Percentiles rank a stretch among this genome's conserved stretches.
Conservation (phyloP, 2,329 filamentous ascomycete genomes). For the Hirsutella thompsonii region DNA sequence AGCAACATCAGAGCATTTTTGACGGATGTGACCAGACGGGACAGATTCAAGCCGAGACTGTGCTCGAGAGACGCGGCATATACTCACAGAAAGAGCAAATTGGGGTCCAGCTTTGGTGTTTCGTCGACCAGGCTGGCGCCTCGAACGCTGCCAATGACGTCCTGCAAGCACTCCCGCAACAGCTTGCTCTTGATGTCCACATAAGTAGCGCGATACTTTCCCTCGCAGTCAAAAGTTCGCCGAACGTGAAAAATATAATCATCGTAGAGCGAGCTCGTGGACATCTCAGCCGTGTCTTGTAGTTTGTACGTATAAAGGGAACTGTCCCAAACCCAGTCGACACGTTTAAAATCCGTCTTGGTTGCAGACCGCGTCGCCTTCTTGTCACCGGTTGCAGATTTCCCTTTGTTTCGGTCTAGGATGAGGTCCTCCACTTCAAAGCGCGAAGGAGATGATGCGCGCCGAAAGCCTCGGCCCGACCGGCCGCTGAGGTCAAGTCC, state of each 20-base stretch:
- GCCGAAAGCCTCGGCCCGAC: not conserved
- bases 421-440: not conserved
- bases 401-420: not conserved
- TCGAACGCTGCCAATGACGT: slow-evolving; percentile 21
- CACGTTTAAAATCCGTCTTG: slow-evolving; percentile 31
- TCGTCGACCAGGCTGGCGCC: slow-evolving; percentile 70
- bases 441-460: not conserved
- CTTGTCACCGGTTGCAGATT: slow-evolving; percentile 2
- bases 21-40: too few relatives aligned
- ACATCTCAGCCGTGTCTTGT: slow-evolving; percentile 36
- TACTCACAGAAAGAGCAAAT: slow-evolving; percentile 52
- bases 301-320: slow-evolving; percentile 37
- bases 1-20: too few relatives aligned
- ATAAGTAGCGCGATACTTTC: slow-evolving; percentile 58
- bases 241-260: slow-evolving; percentile 75
- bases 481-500: not conserved
- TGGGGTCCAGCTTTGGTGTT: slow-evolving; percentile 58
- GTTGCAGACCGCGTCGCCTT: slow-evolving; percentile 12
- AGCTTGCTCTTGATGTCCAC: slow-evolving; percentile 80
- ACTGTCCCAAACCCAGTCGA: slow-evolving; percentile 42
- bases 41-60: too few relatives aligned
- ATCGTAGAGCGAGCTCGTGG: slow-evolving; percentile 47
- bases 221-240: slow-evolving; percentile 72
- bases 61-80: not conserved
- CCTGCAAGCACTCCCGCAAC: slow-evolving; percentile 49